Percentiles rank a stretch among this genome's conserved stretches.
These are phyloP conservation scores for Sclerotinia minor DNA, from an alignment of 2,329 filamentous ascomycete species.

Conservation along the genomic window DNA sequence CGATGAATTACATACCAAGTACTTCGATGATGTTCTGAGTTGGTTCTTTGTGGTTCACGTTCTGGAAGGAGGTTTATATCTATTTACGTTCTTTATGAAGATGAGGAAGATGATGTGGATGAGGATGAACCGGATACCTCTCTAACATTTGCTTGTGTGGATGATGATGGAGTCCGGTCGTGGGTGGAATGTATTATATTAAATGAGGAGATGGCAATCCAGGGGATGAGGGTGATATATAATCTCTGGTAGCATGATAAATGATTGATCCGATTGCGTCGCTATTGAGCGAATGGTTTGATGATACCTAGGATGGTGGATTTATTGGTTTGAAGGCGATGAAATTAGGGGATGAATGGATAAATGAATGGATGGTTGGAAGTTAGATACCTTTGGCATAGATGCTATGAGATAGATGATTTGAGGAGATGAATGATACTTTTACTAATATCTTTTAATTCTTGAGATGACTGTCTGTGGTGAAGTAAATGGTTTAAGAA, in stretches of 20 bases:
- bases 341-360: background rate
- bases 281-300: background rate
- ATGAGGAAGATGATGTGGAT: background rate
- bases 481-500: too few relatives aligned
- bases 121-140: background rate
- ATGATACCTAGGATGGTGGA: background rate
- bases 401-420: background rate
- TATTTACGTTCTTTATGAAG: background rate
- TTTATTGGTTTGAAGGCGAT: background rate
- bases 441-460: background rate
- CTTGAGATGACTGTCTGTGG: too few relatives aligned
- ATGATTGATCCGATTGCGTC: too few relatives aligned
- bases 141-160: background rate
- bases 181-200: background rate
- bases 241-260: background rate
- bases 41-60: background rate
- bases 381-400: background rate
- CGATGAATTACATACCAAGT: too few relatives aligned
- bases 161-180: background rate
- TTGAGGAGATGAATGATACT: background rate
- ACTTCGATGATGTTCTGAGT: background rate
- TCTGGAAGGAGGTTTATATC: background rate
- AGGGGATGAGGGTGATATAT: background rate
- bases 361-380: background rate
- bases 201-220: background rate